Base-by-base conservation (phyloP, 768 basidiomycete genomes). In the Mycena sanguinolenta region DNA sequence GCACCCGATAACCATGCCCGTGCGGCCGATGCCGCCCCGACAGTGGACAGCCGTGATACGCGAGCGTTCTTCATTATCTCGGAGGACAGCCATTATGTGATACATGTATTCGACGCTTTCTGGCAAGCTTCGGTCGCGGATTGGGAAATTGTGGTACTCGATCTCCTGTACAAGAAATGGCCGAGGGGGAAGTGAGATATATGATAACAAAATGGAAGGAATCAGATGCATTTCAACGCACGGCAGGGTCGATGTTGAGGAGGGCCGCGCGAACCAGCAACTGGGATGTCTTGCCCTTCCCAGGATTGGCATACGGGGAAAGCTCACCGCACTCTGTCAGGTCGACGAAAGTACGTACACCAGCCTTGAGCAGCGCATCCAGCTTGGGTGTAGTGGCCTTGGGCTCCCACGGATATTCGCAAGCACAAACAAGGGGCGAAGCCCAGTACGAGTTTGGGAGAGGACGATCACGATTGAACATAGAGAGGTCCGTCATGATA, bases 361-460 rank as follows among this genome's bases (percentile, higher is more conserved):
- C 93, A 1, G 92, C 88, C 13, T 81, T 81, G 28, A 95, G 88
- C 59, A 95, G 85, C 0, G 89, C 88, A 81, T 93, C 92, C 71
- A 95, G 86, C 75, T 95, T 94, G 70, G 92, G 91, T 63, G 84
- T 85, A 69, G 83, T 78, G 10, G 84, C 83, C 68, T 84, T 86
- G 5, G 91, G 91, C 21, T 88, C 82, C 89, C 91, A 95, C 1
- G 93, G 93, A 79, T 94, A 94, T 76, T 95, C 93, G 86, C 92
- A 94, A 0, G 93, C 93, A 63, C 94, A 84, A 39, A 95, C 86
- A 14, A 84, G 80, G 0, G 90, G 85, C 0, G 92, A 93, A 0
- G 92, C 93, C 93, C 93, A 95, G 82, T 94, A 94, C 0, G 91
- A 92, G 80, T 95, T 95, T n/a, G 92, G 91, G 76, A 94, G 90